phyloP scores from a whole-genome alignment of 345 rosid genomes.

The Physaria fendleri region DNA sequence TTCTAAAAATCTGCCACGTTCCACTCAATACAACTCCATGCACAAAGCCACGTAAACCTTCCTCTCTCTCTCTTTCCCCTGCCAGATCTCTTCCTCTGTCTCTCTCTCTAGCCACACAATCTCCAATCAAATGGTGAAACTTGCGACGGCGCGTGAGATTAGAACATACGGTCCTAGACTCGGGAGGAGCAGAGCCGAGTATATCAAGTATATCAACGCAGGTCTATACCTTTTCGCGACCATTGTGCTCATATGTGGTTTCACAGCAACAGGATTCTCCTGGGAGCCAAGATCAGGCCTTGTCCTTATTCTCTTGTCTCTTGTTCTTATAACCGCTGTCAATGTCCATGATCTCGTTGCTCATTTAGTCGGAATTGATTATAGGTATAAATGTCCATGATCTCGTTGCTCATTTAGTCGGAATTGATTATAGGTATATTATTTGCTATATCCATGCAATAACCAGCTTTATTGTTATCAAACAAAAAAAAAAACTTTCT shows the following conservation, averaged over 20 bases:
- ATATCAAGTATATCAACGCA: constrained; percentile 62
- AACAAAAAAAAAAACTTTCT: too few relatives aligned
- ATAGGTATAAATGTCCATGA: too few relatives aligned
- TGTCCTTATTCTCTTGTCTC: constrained; percentile 52
- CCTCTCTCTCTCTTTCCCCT: not conserved
- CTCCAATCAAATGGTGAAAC: constrained; percentile 61
- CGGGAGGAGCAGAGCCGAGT: constrained; percentile 56
- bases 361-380: constrained; percentile 74
- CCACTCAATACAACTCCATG: constrained; percentile 29
- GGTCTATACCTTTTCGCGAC: constrained; percentile 67
- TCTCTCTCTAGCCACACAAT: not conserved
- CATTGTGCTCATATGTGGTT: constrained; percentile 49
- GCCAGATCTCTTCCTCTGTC: too few relatives aligned
- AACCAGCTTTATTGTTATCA: too few relatives aligned
- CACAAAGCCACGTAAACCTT: constrained; percentile 40
- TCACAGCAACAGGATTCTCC: constrained; percentile 54
- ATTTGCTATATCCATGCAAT: too few relatives aligned
- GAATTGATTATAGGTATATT: too few relatives aligned
- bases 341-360: constrained; percentile 72
- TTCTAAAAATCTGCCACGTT: constrained; percentile 23
- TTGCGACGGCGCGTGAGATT: constrained; percentile 70
- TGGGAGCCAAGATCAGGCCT: constrained; percentile 65
- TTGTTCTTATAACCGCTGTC: constrained; percentile 40
- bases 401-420: too few relatives aligned
- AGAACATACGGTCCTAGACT: constrained; percentile 61